Percentiles rank a stretch among this genome's conserved stretches.
These are phyloP conservation scores for Nigrospora oryzae DNA, from an alignment of 2,329 filamentous ascomycete genomes.

Conservation along the genomic window DNA sequence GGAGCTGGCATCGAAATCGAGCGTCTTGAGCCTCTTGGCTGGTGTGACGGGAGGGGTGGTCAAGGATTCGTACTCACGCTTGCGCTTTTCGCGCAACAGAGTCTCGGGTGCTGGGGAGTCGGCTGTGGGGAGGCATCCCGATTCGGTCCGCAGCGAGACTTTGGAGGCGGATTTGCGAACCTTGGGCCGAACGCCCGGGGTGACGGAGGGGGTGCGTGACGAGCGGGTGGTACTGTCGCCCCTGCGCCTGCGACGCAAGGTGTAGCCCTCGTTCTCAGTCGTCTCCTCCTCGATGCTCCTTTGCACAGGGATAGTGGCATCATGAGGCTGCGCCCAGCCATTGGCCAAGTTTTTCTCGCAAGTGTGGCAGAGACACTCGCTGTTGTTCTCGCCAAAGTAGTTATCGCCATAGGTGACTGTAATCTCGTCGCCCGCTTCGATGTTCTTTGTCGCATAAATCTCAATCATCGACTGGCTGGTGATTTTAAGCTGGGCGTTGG, in stretches of 20 bases:
- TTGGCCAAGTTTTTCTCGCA: constrained; percentile 72
- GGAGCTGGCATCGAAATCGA: constrained; percentile 19
- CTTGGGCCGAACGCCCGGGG: constrained; percentile 45
- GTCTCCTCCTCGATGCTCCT: constrained; percentile 45
- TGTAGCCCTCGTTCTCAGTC: constrained; percentile 41
- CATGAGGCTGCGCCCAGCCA: constrained; percentile 63
- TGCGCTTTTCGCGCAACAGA: constrained; percentile 26
- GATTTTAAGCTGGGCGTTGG: constrained; percentile 82
- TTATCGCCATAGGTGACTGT: constrained; percentile 93
- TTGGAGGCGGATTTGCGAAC: constrained; percentile 32
- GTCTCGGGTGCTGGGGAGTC: constrained; percentile 21
- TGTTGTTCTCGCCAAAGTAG: constrained; percentile 93
- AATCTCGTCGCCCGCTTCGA: constrained; percentile 84
- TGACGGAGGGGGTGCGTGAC: constrained; percentile 50
- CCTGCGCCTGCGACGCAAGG: constrained; percentile 43
- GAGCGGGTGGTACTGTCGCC: constrained; percentile 39
- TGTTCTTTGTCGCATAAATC: constrained; percentile 75
- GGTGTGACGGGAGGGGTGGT: constrained; percentile 49
- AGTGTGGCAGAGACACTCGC: constrained; percentile 84
- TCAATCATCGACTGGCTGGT: constrained; percentile 81
- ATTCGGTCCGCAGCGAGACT: constrained; percentile 19
- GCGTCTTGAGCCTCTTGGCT: constrained; percentile 37
- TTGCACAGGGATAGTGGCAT: constrained; percentile 29
- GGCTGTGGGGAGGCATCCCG: constrained; percentile 24
- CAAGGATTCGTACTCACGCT: constrained; percentile 33